These are phyloP conservation scores for Termitomyces sp. DNA, from an alignment of 768 basidiomycete genomes.

Conservation along the genomic window DNA sequence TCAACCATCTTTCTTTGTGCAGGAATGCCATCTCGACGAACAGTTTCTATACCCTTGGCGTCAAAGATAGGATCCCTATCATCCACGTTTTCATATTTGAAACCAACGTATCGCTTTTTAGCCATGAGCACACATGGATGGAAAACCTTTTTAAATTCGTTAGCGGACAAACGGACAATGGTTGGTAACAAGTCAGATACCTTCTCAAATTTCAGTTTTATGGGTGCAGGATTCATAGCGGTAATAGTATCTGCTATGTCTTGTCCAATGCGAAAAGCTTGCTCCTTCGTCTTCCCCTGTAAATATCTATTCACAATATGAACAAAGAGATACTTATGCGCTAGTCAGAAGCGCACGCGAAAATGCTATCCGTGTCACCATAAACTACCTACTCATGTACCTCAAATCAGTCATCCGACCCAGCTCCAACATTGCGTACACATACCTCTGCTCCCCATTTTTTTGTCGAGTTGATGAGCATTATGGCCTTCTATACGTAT, in stretches of 20 bases:
- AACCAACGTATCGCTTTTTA: conserved; percentile 98
- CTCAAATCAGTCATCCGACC: background rate
- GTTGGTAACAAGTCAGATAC: conserved; percentile 30
- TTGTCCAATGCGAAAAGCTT: conserved; percentile 89
- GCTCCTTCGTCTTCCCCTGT: conserved; percentile 86
- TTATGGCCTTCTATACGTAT: conserved; percentile 61
- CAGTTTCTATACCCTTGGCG: conserved; percentile 97
- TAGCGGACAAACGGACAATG: background rate
- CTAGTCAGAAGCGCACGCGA: conserved; percentile 43
- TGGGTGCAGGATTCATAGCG: conserved; percentile 77
- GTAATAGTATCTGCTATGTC: conserved; percentile 92
- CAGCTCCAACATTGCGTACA: background rate
- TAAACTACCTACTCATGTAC: conserved; percentile 65
- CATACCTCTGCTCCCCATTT: conserved; percentile 80
- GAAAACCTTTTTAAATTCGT: conserved; percentile 68
- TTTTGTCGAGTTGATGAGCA: conserved; percentile 63
- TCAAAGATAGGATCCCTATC: conserved; percentile 81
- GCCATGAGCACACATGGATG: conserved; percentile 93
- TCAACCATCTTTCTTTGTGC: conserved; percentile 95
- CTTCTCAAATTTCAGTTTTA: conserved; percentile 99
- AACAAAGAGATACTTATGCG: background rate
- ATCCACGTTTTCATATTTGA: conserved; percentile 85
- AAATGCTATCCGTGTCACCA: conserved; percentile 96
- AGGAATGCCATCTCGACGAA: conserved; percentile 85
- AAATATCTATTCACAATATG: conserved; percentile 43